Conservation (phyloP, 2,329 filamentous ascomycete genomes). For the Waltergamsia citrina region DNA sequence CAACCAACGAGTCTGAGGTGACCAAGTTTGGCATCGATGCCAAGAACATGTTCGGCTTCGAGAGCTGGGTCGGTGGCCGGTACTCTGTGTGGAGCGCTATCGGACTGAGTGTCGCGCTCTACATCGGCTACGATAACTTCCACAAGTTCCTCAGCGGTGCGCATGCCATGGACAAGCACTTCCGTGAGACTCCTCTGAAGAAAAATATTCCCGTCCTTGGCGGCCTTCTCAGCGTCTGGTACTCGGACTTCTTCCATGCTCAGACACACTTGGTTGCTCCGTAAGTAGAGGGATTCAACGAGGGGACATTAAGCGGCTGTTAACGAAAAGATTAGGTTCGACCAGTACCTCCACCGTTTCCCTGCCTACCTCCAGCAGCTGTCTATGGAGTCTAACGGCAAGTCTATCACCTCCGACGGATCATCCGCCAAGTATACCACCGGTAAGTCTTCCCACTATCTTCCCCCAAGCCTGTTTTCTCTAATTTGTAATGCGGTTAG, state of each 20-base stretch:
- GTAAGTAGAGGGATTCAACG: too few relatives aligned
- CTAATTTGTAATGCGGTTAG: slow-evolving; percentile 11
- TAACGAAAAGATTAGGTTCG: slow-evolving; percentile 67
- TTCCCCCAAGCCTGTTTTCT: not conserved
- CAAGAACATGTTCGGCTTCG: slow-evolving; percentile 99
- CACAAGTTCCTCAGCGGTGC: slow-evolving; percentile 89
- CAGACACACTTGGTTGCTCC: slow-evolving; percentile 96
- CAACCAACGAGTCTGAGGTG: slow-evolving; percentile 90
- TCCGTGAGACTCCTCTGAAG: slow-evolving; percentile 80
- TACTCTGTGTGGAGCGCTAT: slow-evolving; percentile 99
- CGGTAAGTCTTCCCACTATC: slow-evolving; percentile 28
- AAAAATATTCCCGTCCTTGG: slow-evolving; percentile 92
- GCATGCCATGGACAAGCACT: slow-evolving; percentile 98
- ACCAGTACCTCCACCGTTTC: slow-evolving; percentile 99
- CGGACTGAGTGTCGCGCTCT: slow-evolving; percentile 84
- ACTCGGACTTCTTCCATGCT: slow-evolving; percentile 96
- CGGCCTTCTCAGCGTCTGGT: slow-evolving; percentile 94
- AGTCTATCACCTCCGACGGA: slow-evolving; percentile 84
- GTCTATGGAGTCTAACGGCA: slow-evolving; percentile 99
- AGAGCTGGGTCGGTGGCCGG: slow-evolving; percentile 94
- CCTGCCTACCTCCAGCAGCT: slow-evolving; percentile 97
- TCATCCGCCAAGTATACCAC: slow-evolving; percentile 96
- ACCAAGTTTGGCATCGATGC: slow-evolving; percentile 98
- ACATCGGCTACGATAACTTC: slow-evolving; percentile 97
- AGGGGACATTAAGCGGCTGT: too few relatives aligned